A percentile compares a stretch with the other conserved stretches of the same genome.
These are phyloP conservation scores for Candida awuae DNA, from an alignment of 805 yeast genomes.

Conservation along the genomic window DNA sequence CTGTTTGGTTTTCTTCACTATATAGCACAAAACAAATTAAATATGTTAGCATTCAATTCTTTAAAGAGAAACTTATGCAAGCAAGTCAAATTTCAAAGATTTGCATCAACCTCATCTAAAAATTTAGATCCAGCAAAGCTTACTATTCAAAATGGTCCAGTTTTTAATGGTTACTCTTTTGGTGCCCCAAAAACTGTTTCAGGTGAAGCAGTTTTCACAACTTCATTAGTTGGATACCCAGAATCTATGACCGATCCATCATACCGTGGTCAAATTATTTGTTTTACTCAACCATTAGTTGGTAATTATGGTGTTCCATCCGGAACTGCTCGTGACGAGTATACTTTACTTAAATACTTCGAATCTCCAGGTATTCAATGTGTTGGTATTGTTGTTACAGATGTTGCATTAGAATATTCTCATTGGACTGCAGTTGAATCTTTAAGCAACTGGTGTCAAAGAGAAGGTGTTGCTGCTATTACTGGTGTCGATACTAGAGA, in stretches of 20 bases:
- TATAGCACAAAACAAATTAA: background rate
- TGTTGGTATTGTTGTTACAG: conserved; percentile 92
- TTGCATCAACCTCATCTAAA: conserved; percentile 26
- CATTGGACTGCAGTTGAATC: conserved; percentile 99
- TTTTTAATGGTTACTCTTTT: conserved; percentile 86
- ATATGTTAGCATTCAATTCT: conserved; percentile 13
- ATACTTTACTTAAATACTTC: conserved; percentile 76
- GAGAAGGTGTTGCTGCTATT: conserved; percentile 93
- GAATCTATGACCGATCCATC: conserved; percentile 99
- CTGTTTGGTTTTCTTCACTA: background rate
- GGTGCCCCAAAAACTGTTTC: conserved; percentile 90
- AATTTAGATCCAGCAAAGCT: conserved; percentile 74
- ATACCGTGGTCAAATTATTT: conserved; percentile 92
- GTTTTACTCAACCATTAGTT: conserved; percentile 93
- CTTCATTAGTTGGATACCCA: conserved; percentile 96
- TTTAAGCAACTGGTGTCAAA: conserved; percentile 89
- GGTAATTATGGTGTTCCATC: conserved; percentile 99
- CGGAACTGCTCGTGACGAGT: conserved; percentile 70
- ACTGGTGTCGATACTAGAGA: conserved; percentile 97
- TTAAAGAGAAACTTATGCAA: conserved; percentile 5
- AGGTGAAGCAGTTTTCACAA: conserved; percentile 97
- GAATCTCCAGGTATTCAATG: conserved; percentile 91
- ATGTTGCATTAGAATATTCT: conserved; percentile 91
- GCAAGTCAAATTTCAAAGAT: conserved; percentile 2
- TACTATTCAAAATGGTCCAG: conserved; percentile 87